These are phyloP conservation scores for Tulasnella sp. DNA, from an alignment of 768 basidiomycete genomes.

Conservation along the genomic window DNA sequence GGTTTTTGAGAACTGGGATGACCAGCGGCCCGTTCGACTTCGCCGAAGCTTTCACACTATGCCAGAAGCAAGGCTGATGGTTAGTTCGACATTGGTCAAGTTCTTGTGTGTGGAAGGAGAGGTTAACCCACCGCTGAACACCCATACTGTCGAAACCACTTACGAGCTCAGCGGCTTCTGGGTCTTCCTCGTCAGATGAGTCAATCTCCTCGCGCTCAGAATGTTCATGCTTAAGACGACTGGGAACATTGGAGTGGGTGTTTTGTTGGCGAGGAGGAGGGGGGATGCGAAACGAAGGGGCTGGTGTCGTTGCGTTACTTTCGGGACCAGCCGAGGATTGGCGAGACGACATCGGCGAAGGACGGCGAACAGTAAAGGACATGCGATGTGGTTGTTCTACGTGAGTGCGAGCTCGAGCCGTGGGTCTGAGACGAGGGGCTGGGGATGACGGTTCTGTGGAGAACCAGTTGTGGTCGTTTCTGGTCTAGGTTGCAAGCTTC, in stretches of 20 bases:
- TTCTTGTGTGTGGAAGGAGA: conserved; percentile 25
- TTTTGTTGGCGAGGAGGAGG: conserved; percentile 45
- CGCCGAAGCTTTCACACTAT: conserved; percentile 19
- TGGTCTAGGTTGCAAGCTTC: no score
- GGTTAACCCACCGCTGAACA: conserved; percentile 73
- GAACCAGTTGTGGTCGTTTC: no score
- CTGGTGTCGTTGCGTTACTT: conserved; percentile 34
- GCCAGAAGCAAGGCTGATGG: conserved; percentile 35
- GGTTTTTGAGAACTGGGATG: conserved; percentile 76
- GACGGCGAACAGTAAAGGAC: conserved; percentile 78
- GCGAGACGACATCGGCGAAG: conserved; percentile 50
- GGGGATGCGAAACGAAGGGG: conserved; percentile 41
- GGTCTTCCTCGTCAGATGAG: conserved; percentile 33
- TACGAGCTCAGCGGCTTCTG: conserved; percentile 52
- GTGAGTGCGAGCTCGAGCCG: not conserved
- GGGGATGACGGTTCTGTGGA: no score
- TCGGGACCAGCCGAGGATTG: conserved; percentile 52
- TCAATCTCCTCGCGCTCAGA: conserved; percentile 20
- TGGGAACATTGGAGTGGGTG: conserved; percentile 30
- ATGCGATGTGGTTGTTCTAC: conserved; percentile 21
- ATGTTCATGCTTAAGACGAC: conserved; percentile 20
- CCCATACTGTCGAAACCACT: conserved; percentile 62
- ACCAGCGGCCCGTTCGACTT: conserved; percentile 54
- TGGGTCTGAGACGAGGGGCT: not conserved
- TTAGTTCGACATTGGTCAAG: conserved; percentile 37